Evolutionary conservation across 768 basidiomycete species (phyloP), one percentile per base, ranked within the genome.

Genomic region (Calocybe cyanea): DNA sequence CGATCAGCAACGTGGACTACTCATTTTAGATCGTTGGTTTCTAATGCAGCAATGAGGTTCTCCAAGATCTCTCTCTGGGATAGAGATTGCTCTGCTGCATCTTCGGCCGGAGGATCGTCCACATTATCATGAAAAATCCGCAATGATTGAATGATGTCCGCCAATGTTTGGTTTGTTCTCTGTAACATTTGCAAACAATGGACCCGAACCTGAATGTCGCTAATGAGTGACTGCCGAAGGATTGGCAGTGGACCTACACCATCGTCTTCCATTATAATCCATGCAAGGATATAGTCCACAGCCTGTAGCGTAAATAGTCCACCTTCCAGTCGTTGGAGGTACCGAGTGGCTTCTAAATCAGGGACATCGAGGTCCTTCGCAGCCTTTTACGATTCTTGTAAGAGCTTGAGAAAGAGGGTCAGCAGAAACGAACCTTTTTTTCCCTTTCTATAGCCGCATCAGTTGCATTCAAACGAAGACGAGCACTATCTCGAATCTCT

Each of bases 241-340:
- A 37, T 19, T 28, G 7, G 21, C 15, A 35, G 34, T 19, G 0
- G 3, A 65, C 88, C 45, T 68, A 96, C 96, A 30, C 95, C 96
- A 56, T 98, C 95, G 56, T 98, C 95, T 66, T 99, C 96, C 93
- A 97, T 94, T 45, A 82, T 77, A 20, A 97, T 66, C 96, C 96
- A 99, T 4, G 88, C 92, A 31, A 97, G 66, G 49, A 97, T 87
- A 56, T 94, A 97, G 63, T 98, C 95, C 32, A 92, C 78, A 14
- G 85, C 92, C 58, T 98, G 95, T 7, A 98, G 65, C 1, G 85
- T 87, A 59, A 88, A 92, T 35, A 96, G 65, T 0, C 96, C 96
- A 2, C 83, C 82, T 46, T 96, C 92, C 28, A 98, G 66, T 44
- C 87, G 78, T 24, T 84, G 81, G n/a, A 96, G 68, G 68, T 98